Evolutionary conservation across 257 asterid species (phyloP), one percentile per base, ranked within the genome.

Genomic region (Solanum pimpinellifolium): DNA sequence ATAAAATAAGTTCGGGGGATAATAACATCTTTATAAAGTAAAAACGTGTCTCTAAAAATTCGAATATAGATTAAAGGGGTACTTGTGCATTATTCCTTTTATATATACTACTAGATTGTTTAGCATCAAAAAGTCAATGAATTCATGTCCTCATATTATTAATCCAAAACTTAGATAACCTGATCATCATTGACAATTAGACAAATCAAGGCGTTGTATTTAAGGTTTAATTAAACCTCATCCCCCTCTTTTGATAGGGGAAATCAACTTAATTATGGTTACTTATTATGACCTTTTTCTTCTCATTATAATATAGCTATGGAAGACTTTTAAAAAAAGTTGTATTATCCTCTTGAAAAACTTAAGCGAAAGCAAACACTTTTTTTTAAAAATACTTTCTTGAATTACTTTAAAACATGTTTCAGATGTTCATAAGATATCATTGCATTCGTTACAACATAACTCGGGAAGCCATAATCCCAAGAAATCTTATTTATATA

Each of bases 21-120:
- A 35, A 35, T 35, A 35, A 1, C 0, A 35, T 0, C 39, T 35
- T 35, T 5, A 0, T 35, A 35, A 4, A 35, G 7, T 35, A 35
- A 5, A 35, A 35, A 1, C 5, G 39, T 35, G 39, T 35, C 39
- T 35, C 39, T 35, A 7, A 35, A 35, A 35, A 1, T 35, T 35
- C 39, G 39, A 1, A 0, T 0, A 35, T 35, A 5, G 39, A 0
- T 5, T 35, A 1, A 35, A 7, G 7, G 1, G 7, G 7, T 35
- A 35, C 7, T 5, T 35, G 39, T 35, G 1, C 7, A 35, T 5
- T 35, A 35, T 35, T 0, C 39, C 0, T 35, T 33, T 33, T 33
- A 4, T 66, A 52, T 52, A 66, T 31, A 70, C 12, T 70, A 70
- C n/a, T 35, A 35, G 21, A 20, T 8, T 18, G 47, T 35, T 73